Conservation (phyloP, 768 basidiomycete genomes). For the Mycena vitilis region DNA sequence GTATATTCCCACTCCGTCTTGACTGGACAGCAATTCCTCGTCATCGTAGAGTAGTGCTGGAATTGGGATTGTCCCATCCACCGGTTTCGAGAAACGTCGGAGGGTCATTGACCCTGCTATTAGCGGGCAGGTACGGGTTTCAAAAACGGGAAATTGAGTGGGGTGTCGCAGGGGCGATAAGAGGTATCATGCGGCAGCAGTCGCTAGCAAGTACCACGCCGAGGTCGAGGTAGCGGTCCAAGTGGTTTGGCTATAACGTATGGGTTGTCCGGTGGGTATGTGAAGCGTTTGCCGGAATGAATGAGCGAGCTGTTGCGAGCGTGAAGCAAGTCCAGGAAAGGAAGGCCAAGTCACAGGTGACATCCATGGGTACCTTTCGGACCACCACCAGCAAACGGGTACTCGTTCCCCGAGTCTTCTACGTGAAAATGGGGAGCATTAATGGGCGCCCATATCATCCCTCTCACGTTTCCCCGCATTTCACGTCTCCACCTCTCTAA, state of each 20-base stretch:
- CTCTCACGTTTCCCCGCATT: conserved; percentile 35
- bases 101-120: conserved; percentile 58
- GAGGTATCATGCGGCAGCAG: background rate
- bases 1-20: conserved; percentile 90
- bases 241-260: background rate
- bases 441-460: conserved; percentile 15
- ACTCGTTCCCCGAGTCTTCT: conserved; percentile 18
- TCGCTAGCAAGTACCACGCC: conserved; percentile 6
- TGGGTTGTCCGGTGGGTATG: background rate
- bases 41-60: conserved; percentile 82
- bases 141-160: background rate
- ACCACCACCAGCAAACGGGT: conserved; percentile 21
- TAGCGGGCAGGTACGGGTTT: background rate
- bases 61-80: conserved; percentile 85
- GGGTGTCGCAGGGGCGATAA: background rate
- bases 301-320: background rate
- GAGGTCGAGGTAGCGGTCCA: background rate
- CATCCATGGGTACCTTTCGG: background rate
- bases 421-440: conserved; percentile 15
- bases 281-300: conserved; percentile 13
- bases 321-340: conserved; percentile 16
- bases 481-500: conserved; percentile 11
- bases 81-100: conserved; percentile 62
- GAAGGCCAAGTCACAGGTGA: conserved; percentile 10
- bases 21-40: conserved; percentile 78